Evolutionary conservation across 805 yeast species (phyloP), one percentile per base, ranked within the genome.

Genomic region (Starmerella floricola): DNA sequence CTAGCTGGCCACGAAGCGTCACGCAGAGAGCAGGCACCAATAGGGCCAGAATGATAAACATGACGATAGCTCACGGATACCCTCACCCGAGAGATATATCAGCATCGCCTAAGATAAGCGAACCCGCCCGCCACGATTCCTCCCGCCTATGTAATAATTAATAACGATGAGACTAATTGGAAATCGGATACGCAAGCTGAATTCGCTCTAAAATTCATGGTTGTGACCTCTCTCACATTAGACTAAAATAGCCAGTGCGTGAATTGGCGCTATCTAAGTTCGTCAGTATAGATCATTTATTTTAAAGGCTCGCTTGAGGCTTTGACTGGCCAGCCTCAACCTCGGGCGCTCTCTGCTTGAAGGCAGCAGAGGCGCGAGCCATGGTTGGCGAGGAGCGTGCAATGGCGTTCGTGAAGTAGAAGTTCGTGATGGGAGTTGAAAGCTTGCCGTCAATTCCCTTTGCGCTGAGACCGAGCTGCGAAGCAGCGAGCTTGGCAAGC

Each of bases 331-430:
- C 19, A 8, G n/a, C 36, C 17, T 33, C 36, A 5, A 33, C 24
- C 17, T 15, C n/a, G 29, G 31, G 13, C 12, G 18, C 15, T 20
- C 27, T 19, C 36, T 34, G 18, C 18, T 34, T 31, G 45, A 59
- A 59, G 30, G 64, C 64, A 41, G 79, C 71, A 46, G 85, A 76
- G 68, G 93, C 80, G 65, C 73, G 78, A 32, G 94, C 93, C 94
- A 83, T 84, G 24, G 94, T 84, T 51, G 85, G 83, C 38, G 94
- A 83, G 43, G 83, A 75, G 68, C 94, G 74, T 19, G 93, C 79
- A 52, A 83, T 79, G 48, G 81, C 83, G 62, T 84, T 88, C 28
- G 94, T 83, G 71, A 83, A 79, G 69, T 84, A 83, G 62, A 80
- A 83, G 74, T 83, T 81, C 53, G 73, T 74, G 57, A 83, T 77